A percentile compares a stretch with the other conserved stretches of the same genome.
These are phyloP conservation scores for Candida argentea DNA, from an alignment of 805 yeast species.

Conservation along the genomic window DNA sequence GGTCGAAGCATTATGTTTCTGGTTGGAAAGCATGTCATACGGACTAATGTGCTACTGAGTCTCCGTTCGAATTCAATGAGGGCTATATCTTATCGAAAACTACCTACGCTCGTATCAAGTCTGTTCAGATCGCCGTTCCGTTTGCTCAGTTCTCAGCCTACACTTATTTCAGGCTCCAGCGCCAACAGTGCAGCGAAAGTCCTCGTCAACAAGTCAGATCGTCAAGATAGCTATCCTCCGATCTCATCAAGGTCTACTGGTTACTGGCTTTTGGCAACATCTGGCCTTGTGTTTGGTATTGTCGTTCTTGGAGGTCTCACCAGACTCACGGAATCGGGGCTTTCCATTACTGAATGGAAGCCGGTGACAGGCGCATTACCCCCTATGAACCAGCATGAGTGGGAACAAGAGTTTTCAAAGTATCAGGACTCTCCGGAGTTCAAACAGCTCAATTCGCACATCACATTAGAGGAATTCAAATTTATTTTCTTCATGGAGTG, in stretches of 20 bases:
- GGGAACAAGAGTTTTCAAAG: conserved; percentile 77
- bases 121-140: conserved; percentile 8
- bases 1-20: too few species aligned
- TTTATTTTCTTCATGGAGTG: conserved; percentile 96
- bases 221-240: conserved; percentile 2
- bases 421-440: conserved; percentile 88
- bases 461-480: conserved; percentile 85
- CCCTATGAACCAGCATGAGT: conserved; percentile 68
- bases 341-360: conserved; percentile 96
- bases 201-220: conserved; percentile 2
- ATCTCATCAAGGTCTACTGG: conserved; percentile 44
- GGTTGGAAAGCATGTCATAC: too few species aligned
- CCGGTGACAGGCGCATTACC: conserved; percentile 96
- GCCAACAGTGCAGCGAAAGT: conserved; percentile 1
- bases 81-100: too few species aligned
- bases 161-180: neutral
- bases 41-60: too few species aligned
- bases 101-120: too few species aligned
- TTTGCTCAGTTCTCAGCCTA: conserved; percentile 5
- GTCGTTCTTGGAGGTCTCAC: conserved; percentile 96
- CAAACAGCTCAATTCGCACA: conserved; percentile 77
- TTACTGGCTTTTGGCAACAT: conserved; percentile 80
- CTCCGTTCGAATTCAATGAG: too few species aligned
- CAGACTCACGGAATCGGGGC: conserved; percentile 89
- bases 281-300: conserved; percentile 86